phyloP scores from a whole-genome alignment of 495 filamentous ascomycete genomes.

The Penicillium mononematosum region DNA sequence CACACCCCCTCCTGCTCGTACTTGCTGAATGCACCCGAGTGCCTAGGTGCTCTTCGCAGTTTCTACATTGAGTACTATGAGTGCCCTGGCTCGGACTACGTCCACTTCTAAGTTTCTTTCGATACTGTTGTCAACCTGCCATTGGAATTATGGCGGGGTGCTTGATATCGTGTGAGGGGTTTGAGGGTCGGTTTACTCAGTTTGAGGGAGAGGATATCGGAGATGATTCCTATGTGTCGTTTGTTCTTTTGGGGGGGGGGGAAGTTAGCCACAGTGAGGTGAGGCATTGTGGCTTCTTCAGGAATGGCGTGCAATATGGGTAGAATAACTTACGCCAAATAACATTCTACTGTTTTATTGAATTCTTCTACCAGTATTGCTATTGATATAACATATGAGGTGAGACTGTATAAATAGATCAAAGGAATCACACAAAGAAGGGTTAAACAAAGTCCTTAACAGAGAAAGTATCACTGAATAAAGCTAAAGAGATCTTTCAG shows the following conservation, averaged over 20 bases:
- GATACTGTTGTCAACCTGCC: neutral
- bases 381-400: neutral
- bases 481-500: neutral
- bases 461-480: neutral
- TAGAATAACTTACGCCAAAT: neutral
- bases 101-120: neutral
- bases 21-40: neutral
- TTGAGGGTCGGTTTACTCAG: neutral
- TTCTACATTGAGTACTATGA: slow-evolving; percentile 10
- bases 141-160: neutral
- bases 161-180: neutral
- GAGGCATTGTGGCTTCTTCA: neutral
- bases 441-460: neutral
- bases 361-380: neutral
- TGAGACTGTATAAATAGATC: neutral
- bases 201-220: neutral
- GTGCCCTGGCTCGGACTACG: neutral
- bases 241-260: neutral
- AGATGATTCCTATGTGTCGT: neutral
- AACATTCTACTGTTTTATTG: neutral
- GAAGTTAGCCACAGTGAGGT: neutral
- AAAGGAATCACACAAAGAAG: neutral
- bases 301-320: neutral
- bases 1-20: neutral
- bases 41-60: slow-evolving; percentile 1